A percentile compares a stretch with the other conserved stretches of the same genome.
These are phyloP conservation scores for Calocybe gangraenosa DNA, from an alignment of 768 basidiomycete species.

Conservation along the genomic window DNA sequence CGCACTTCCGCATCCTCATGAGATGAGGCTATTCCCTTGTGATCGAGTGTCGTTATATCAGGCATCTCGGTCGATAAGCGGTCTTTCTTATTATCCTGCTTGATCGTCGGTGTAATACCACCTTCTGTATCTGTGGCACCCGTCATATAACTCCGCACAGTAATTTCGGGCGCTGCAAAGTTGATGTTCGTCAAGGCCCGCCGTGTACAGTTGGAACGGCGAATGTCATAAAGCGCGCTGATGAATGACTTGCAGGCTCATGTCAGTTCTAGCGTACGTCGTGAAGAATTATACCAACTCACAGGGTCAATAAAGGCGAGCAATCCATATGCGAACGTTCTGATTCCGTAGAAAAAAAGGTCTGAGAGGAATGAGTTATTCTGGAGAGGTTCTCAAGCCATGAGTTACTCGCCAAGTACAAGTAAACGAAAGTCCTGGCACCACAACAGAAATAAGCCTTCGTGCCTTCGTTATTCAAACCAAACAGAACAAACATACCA, in stretches of 20 bases:
- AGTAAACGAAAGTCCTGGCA: constrained; percentile 3
- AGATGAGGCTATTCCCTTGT: neutral
- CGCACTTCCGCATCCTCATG: neutral
- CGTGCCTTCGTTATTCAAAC: neutral
- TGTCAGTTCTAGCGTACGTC: neutral
- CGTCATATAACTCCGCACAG: neutral
- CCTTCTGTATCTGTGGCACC: neutral
- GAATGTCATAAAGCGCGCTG: neutral
- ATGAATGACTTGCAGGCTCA: neutral
- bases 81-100: neutral
- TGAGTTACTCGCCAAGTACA: neutral
- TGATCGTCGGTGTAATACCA: neutral
- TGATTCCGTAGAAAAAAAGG: constrained; percentile 6
- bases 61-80: neutral
- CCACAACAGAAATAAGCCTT: neutral
- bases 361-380: neutral
- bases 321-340: constrained; percentile 7
- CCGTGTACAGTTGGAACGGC: neutral
- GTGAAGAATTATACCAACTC: neutral
- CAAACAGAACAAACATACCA: neutral
- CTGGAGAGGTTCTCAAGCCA: neutral
- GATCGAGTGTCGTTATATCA: neutral
- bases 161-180: neutral
- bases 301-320: constrained; percentile 7
- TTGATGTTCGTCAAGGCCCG: neutral